Base-by-base conservation (phyloP, 192 early-diverging fungal species). In the Dissophora globulifera region DNA sequence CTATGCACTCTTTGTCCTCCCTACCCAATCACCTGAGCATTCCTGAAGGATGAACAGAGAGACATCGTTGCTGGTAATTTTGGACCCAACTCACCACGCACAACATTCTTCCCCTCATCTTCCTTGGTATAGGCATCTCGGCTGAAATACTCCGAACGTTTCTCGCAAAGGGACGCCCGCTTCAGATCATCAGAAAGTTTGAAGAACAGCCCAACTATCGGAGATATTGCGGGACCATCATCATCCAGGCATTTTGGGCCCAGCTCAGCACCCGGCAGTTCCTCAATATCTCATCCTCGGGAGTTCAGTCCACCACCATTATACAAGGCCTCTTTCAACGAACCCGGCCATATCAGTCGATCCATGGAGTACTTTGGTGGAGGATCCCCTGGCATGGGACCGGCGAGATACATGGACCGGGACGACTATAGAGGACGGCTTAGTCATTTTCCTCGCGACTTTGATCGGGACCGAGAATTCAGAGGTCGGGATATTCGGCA, bases 401-500 rank as follows among this genome's bases (percentile, higher is more conserved):
- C 72, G 4, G 17, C 42, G 3, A 62, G 72, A 11, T 76, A 67
- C 45, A 55, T 66, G 49, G 72, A 76, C 30, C 57, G 72, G 4
- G 72, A 76, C 16, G 72, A 76, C 1, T 76, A 64, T 62, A 51
- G 72, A 54, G 58, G 64, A 2, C 41, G 63, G 17, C 23, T 40
- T 10, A 32, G 45, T 26, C 64, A 67, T 17, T 75, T 75, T 26
- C n/a, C 62, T 19, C 27, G 72, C 31, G 72, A 67, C 19, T 67
- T 76, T 50, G 72, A 67, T 8, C 51, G 72, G 30, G 72, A 76
- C 11, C 31, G 69, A 30, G 69, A 74, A 0, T 64, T 64, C 25
- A 58, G 62, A 23, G 31, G 35, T 15, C 17, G 69, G 25, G 69
- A 74, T 27, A 43, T 50, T 15, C 61, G 61, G 11, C 69, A 64